Evolutionary conservation across 305 asterid species (phyloP).

Genomic region (Caryopteris hybrid): DNA sequence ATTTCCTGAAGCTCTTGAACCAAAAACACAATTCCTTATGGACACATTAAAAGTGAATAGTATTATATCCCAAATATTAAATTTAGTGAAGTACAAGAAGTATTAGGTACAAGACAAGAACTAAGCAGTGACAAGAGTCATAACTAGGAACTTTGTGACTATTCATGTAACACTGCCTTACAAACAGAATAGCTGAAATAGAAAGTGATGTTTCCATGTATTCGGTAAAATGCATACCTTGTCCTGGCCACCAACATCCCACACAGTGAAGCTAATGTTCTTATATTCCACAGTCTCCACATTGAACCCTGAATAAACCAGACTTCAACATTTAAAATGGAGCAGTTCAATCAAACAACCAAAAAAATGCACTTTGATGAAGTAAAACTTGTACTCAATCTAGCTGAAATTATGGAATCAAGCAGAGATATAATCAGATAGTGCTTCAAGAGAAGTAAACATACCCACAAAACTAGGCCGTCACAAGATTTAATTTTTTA

Average conservation of each 20-base stretch:
- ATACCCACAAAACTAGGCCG: no score
- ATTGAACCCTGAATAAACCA: slow-evolving; percentile 43
- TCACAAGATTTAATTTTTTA: not conserved
- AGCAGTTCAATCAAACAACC: not conserved
- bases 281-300: slow-evolving; percentile 67
- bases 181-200: not conserved
- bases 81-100: not conserved
- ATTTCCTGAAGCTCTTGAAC: not conserved
- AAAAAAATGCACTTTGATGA: not conserved
- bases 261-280: slow-evolving; percentile 64
- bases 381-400: not conserved
- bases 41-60: not conserved
- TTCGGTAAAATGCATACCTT: slow-evolving; percentile 29
- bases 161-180: not conserved
- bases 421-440: not conserved
- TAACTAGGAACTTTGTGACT: not conserved
- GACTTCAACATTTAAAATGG: not conserved
- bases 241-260: slow-evolving; percentile 73
- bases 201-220: not conserved
- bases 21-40: not conserved
- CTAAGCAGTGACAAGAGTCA: not conserved
- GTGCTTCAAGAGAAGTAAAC: no score
- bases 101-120: not conserved
- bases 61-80: not conserved
- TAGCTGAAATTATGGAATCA: not conserved